Conservation (phyloP, 164 flowering plant genomes). For the Vitis labrusca region DNA sequence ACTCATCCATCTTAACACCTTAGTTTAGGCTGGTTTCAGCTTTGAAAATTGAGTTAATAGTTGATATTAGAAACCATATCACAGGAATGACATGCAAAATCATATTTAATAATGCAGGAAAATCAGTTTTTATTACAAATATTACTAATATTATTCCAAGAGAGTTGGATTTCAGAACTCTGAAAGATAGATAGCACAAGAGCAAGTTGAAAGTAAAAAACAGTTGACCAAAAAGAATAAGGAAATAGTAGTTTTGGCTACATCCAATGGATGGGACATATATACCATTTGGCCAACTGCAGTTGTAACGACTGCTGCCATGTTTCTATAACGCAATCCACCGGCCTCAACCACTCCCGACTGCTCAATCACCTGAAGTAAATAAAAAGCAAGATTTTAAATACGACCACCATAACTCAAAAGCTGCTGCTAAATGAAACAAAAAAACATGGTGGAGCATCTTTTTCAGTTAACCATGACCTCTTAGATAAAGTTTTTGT, state of each 20-base stretch:
- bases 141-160: too few species aligned
- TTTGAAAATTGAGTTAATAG: too few species aligned
- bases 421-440: background rate
- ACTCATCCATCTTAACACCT: too few species aligned
- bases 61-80: too few species aligned
- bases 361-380: slow-evolving; percentile 61
- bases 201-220: background rate
- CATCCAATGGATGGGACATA: background rate
- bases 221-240: background rate
- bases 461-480: background rate
- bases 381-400: too few species aligned
- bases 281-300: slow-evolving; percentile 88
- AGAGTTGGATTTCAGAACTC: too few species aligned
- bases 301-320: slow-evolving; percentile 56
- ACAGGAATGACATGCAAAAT: too few species aligned
- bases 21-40: too few species aligned
- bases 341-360: slow-evolving; percentile 53
- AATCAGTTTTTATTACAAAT: too few species aligned
- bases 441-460: background rate
- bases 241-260: background rate
- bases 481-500: too few species aligned
- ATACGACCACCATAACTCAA: background rate
- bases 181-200: background rate
- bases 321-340: slow-evolving; percentile 40
- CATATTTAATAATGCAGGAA: too few species aligned